Base-by-base conservation (phyloP, 1,284 basidiomycete species). In the Papiliotrema flavescens region DNA sequence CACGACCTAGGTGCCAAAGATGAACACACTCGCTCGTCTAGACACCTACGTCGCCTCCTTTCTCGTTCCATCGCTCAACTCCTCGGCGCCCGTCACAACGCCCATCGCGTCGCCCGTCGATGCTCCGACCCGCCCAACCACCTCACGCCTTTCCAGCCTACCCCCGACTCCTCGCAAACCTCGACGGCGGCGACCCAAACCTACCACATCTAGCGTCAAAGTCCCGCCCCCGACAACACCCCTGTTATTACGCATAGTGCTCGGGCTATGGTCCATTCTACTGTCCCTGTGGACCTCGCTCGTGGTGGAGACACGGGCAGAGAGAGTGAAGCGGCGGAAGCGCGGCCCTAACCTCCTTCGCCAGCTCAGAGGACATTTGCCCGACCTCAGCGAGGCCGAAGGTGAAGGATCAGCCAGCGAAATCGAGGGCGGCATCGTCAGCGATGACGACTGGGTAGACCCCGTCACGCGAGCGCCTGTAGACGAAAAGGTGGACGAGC, bases 231-330 rank as follows among this genome's bases (percentile, higher is more conserved):
- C 73, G 0, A 65, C 67, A 2, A 71, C 71, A 2, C 73, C 71
- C 7, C 45, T 73, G 11, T 54, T 74, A 17, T 55, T 75, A 2
- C 66, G 71, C 15, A 64, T 75, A 15, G 64, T 65, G 2, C 56
- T 73, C 19, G 70, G 67, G 2, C 51, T 75, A 43, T 75, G 73
- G 73, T 69, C 68, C 1, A 69, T 75, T 34, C 53, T 75, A 4
- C 51, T 75, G 1, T 56, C 67, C 13, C 70, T 75, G 52, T 75
- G 73, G 73, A 50, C 61, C 42, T 62, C 62, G 26, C 57, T 75
- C n/a, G 73, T 75, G 1, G 73, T 71, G 20, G 70, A 75, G 57
- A 75, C 70, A 2, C 56, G 73, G 19, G 70, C 73, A 11, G 68
- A 63, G 32, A 41, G 67, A 41, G 51, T 56, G 48, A 57, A 51